Evolutionary conservation across 805 yeast genomes (phyloP).

Genomic region (Nakazawaea siamensis): DNA sequence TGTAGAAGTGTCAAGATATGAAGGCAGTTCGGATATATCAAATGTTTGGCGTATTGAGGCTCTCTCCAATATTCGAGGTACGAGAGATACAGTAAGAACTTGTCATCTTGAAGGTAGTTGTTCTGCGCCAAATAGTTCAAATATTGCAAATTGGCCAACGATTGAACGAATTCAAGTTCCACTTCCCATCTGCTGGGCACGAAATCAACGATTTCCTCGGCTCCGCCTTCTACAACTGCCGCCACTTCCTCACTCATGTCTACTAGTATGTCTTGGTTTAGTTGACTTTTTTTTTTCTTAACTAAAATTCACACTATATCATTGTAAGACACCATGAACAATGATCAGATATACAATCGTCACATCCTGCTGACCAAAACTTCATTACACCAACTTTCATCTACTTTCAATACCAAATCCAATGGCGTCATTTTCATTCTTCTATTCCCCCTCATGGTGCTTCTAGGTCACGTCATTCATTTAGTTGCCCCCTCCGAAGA

Average conservation of each 20-base stretch:
- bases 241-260: too few relatives aligned
- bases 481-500: constrained; percentile 34
- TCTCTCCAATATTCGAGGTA: constrained; percentile 83
- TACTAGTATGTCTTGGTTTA: too few relatives aligned
- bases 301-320: too few relatives aligned
- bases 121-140: constrained; percentile 82
- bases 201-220: neutral
- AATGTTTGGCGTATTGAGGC: constrained; percentile 60
- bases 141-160: constrained; percentile 84
- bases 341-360: constrained; percentile 1
- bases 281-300: too few relatives aligned
- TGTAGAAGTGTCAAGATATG: constrained; percentile 65
- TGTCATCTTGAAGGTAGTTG: constrained; percentile 60
- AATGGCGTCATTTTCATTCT: too few relatives aligned
- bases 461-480: constrained; percentile 44
- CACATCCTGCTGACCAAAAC: neutral
- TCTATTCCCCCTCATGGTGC: constrained; percentile 35
- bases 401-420: too few relatives aligned
- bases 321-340: neutral
- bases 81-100: constrained; percentile 65
- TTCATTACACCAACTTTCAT: too few relatives aligned
- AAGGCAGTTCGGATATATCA: constrained; percentile 83
- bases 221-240: too few relatives aligned
- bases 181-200: constrained; percentile 57
- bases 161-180: constrained; percentile 88